These are phyloP conservation scores for Verticillium zaregamsianum DNA, from an alignment of 2,329 filamentous ascomycete species.

Conservation along the genomic window DNA sequence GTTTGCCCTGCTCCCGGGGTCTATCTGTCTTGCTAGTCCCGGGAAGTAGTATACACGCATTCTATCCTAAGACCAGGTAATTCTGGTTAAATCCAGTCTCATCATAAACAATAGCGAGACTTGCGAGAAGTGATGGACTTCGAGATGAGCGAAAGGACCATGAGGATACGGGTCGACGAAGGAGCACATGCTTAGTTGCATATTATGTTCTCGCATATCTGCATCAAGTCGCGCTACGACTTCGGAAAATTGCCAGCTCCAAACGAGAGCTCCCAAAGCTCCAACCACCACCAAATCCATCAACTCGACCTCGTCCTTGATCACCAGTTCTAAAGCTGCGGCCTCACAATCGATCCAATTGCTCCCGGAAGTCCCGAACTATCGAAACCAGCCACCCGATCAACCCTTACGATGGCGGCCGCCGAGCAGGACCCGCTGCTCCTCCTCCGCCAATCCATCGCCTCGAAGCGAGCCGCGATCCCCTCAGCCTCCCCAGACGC, in stretches of 20 bases:
- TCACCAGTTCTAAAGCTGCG: not conserved
- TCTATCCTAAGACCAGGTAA: too few species aligned
- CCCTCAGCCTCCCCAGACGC: conserved; percentile 69
- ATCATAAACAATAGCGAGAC: too few species aligned
- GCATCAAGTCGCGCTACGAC: not conserved
- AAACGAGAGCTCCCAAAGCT: not conserved
- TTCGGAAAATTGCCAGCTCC: not conserved
- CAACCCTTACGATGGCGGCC: conserved; percentile 45
- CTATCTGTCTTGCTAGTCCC: too few species aligned
- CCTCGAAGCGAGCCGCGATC: conserved; percentile 62
- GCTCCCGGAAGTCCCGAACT: not conserved
- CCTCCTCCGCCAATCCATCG: conserved; percentile 79
- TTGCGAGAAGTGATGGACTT: too few species aligned
- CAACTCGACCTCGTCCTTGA: not conserved
- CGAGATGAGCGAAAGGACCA: not conserved
- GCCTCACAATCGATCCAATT: not conserved
- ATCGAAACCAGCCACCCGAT: not conserved
- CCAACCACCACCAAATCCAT: not conserved
- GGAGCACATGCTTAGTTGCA: not conserved
- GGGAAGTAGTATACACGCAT: too few species aligned
- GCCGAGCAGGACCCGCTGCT: conserved; percentile 72
- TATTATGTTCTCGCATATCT: not conserved
- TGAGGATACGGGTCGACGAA: not conserved
- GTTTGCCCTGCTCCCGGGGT: too few species aligned
- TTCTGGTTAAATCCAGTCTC: too few species aligned